These are phyloP conservation scores for Vigna radiata DNA, from an alignment of 306 rosid genomes.

Conservation along the genomic window DNA sequence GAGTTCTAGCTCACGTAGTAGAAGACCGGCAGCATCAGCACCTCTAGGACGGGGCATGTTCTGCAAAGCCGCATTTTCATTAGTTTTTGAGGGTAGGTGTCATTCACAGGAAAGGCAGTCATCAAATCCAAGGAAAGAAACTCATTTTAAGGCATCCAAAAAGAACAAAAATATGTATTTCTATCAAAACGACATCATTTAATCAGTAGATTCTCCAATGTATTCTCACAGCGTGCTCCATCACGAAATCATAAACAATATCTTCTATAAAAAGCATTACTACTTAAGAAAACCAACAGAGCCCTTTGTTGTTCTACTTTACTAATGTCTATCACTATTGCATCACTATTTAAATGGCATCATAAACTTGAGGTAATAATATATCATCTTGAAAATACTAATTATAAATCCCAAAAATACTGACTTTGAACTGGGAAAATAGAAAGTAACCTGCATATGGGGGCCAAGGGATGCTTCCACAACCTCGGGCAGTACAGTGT, in stretches of 20 bases:
- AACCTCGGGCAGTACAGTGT: slow-evolving; percentile 92
- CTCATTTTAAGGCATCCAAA: slow-evolving; percentile 30
- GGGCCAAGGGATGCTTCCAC: slow-evolving; percentile 96
- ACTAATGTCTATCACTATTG: slow-evolving; percentile 13
- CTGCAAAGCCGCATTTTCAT: slow-evolving; percentile 49
- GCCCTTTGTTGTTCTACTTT: slow-evolving; percentile 7
- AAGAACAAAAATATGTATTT: slow-evolving; percentile 6
- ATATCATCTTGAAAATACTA: slow-evolving; percentile 23
- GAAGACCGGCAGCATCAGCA: slow-evolving; percentile 93
- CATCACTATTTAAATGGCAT: slow-evolving; percentile 10
- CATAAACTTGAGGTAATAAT: slow-evolving; percentile 26
- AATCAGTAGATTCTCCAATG: slow-evolving; percentile 6
- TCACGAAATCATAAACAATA: slow-evolving; percentile 28
- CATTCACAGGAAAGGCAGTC: slow-evolving; percentile 16
- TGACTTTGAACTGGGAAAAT: slow-evolving; percentile 23
- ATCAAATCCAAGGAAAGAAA: slow-evolving; percentile 8
- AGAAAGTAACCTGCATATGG: slow-evolving; percentile 82
- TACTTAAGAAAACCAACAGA: slow-evolving; percentile 21
- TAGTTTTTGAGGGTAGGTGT: slow-evolving; percentile 16
- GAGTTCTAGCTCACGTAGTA: slow-evolving; percentile 93
- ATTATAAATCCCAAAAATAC: slow-evolving; percentile 27
- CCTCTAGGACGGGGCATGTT: slow-evolving; percentile 97
- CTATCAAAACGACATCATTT: slow-evolving; percentile 16
- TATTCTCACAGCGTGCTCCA: slow-evolving; percentile 13
- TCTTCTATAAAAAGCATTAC: neutral